Evolutionary conservation across 2,329 filamentous ascomycete species (phyloP), one percentile per base, ranked within the genome.

Genomic region (Bipolaris oryzae): DNA sequence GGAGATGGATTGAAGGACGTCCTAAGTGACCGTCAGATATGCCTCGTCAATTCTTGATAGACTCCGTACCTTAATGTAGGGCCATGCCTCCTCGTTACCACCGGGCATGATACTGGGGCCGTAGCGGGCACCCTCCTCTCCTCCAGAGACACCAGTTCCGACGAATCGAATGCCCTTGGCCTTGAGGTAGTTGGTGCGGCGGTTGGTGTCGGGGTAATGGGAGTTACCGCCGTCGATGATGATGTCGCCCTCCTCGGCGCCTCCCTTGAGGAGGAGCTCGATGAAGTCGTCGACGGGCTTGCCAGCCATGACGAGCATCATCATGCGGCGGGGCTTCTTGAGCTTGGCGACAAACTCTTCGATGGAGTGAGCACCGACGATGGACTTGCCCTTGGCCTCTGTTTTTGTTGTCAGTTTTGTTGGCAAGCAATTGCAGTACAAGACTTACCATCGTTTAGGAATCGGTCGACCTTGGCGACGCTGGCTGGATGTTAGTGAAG

Each of bases 171-270:
- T 91, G 73, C 91, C 90, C 89, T 98, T 98, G 74, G 78, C 72
- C 48, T 82, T 80, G 62, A 98, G 88, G 84, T 97, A 96, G 81
- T 90, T 84, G 79, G 92, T 93, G 76, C 95, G 91, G 81, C 95
- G 92, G 88, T 97, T 98, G 83, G 91, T 94, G 84, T 98, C 95
- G 76, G 95, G 95, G 88, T 90, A 99, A 85, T 98, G 95, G 68
- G 94, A 98, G 89, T 99, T 98, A 74, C 92, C 95, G 79, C 95
- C 95, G 77, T 99, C 95, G 75, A 99, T 98, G 85, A 99, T 96
- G 86, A 99, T 97, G 79, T 99, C 95, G 89, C 92, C 61, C 67
- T 76, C 69, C 65, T 76, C 74, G 54, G 68, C 70, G 50, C 74
- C 75, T 41, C 78, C 79, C 72, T 80, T 76, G 50, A 98, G 85